Percentiles rank a stretch among this genome's conserved stretches.
phyloP scores from a whole-genome alignment of 2,329 filamentous ascomycete species.

The Trichoderma sp. region DNA sequence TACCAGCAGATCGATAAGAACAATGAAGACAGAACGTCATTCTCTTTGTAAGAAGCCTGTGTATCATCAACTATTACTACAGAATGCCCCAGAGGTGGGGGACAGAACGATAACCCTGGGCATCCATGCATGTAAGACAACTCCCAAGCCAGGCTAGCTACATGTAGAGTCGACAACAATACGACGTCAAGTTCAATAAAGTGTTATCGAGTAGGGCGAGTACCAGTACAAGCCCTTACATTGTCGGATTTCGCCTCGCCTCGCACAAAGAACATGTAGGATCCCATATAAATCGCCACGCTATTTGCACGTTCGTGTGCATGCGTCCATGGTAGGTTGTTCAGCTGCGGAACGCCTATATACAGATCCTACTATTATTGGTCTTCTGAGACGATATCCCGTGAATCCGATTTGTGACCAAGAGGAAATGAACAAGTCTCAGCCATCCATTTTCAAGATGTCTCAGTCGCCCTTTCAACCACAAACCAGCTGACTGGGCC shows the following conservation, averaged over 20 bases:
- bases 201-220: background rate
- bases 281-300: background rate
- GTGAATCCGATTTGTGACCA: background rate
- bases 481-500: background rate
- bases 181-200: background rate
- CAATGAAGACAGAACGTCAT: too few species aligned
- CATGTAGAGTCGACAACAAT: background rate
- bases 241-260: background rate
- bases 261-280: background rate
- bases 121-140: slow-evolving; percentile 17
- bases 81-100: background rate
- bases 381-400: background rate
- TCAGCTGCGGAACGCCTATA: background rate
- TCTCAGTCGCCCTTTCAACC: background rate
- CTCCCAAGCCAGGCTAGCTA: background rate
- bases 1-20: background rate
- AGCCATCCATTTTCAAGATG: background rate
- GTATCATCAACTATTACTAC: background rate
- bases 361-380: background rate
- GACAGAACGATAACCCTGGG: background rate
- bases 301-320: background rate
- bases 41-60: too few species aligned
- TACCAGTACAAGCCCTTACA: background rate
- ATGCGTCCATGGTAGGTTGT: background rate
- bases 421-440: background rate